Evolutionary conservation across 176 grass and related monocot genomes (phyloP).

Genomic region (Carex cristatella): DNA sequence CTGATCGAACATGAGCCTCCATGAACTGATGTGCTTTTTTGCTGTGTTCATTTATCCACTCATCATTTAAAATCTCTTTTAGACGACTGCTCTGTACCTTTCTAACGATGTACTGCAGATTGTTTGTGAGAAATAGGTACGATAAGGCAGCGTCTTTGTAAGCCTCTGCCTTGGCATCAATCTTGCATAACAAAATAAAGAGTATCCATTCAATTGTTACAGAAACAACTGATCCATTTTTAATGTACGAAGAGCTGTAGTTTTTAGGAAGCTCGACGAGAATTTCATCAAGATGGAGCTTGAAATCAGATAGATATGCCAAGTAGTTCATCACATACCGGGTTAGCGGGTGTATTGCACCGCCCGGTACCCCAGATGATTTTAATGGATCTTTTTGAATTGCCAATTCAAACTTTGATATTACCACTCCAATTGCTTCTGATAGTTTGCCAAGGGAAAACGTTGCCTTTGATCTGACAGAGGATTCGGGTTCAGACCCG

Average conservation of each 20-base stretch:
- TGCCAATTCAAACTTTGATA: conserved; percentile 46
- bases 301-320: conserved; percentile 55
- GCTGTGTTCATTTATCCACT: conserved; percentile 37
- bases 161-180: conserved; percentile 57
- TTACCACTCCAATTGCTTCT: conserved; percentile 15
- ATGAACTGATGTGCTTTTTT: conserved; percentile 37
- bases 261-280: neutral
- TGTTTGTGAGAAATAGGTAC: conserved; percentile 78
- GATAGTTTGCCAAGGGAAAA: conserved; percentile 16
- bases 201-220: conserved; percentile 30
- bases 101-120: conserved; percentile 50
- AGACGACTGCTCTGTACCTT: conserved; percentile 40
- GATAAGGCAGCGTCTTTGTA: conserved; percentile 40
- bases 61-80: conserved; percentile 30
- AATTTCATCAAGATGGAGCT: conserved; percentile 17
- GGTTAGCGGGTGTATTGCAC: conserved; percentile 60
- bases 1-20: conserved; percentile 32
- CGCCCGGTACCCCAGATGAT: conserved; percentile 16
- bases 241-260: neutral
- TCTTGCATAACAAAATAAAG: conserved; percentile 47
- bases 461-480: conserved; percentile 12
- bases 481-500: neutral
- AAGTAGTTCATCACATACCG: conserved; percentile 94
- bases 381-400: conserved; percentile 51
- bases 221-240: conserved; percentile 13